A percentile compares a stretch with the other conserved stretches of the same genome.
Conservation (phyloP, 164 flowering plant species). For the Berberis vulgaris region DNA sequence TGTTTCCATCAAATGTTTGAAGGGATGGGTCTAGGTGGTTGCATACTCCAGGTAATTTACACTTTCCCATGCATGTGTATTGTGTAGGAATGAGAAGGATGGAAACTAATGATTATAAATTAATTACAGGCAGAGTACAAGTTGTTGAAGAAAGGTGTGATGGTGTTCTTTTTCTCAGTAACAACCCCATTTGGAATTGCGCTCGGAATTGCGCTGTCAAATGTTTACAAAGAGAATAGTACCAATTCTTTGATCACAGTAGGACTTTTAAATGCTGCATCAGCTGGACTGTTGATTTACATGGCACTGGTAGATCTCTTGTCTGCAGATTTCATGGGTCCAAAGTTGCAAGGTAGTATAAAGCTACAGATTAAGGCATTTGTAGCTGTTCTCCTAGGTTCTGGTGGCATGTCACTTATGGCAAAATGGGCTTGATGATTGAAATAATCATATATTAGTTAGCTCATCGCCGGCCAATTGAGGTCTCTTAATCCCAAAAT, state of each 20-base stretch:
- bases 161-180: slow-evolving; percentile 7
- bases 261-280: slow-evolving; percentile 38
- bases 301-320: slow-evolving; percentile 57
- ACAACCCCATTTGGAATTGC: slow-evolving; percentile 6
- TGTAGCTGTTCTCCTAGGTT: slow-evolving; percentile 39
- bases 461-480: too few relatives aligned
- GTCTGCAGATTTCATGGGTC: slow-evolving; percentile 44
- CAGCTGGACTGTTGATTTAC: slow-evolving; percentile 37
- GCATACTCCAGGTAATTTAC: slow-evolving; percentile 20
- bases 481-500: too few relatives aligned
- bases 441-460: too few relatives aligned
- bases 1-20: slow-evolving; percentile 35
- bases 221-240: slow-evolving; percentile 19
- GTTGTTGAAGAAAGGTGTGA: slow-evolving; percentile 1
- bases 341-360: slow-evolving; percentile 30
- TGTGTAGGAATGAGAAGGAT: neutral
- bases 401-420: slow-evolving; percentile 51
- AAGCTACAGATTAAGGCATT: slow-evolving; percentile 38
- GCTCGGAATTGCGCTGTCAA: neutral
- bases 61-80: neutral
- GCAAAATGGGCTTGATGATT: slow-evolving; percentile 18
- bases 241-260: slow-evolving; percentile 37
- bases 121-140: slow-evolving; percentile 25
- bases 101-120: neutral
- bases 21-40: slow-evolving; percentile 37